A percentile compares a stretch with the other conserved stretches of the same genome.
phyloP scores from a whole-genome alignment of 2,329 filamentous ascomycete genomes.

The Cladobotryum protrusum region DNA sequence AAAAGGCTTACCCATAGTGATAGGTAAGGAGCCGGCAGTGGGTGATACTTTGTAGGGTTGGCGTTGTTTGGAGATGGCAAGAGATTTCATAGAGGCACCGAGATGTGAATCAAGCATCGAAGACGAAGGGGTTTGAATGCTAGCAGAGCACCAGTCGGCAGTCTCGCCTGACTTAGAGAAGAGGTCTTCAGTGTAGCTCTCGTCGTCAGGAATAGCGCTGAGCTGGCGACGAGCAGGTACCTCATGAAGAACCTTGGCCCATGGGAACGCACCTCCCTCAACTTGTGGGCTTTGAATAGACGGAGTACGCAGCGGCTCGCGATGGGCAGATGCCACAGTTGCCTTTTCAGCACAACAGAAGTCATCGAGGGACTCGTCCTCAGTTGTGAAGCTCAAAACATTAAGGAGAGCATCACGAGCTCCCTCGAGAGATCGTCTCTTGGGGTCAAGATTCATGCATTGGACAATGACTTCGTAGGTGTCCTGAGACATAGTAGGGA shows the following conservation, averaged over 20 bases:
- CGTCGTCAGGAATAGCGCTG: slow-evolving; percentile 76
- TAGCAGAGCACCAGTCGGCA: slow-evolving; percentile 72
- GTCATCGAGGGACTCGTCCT: slow-evolving; percentile 86
- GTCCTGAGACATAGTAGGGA: slow-evolving; percentile 97
- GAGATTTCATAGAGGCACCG: slow-evolving; percentile 72
- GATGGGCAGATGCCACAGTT: slow-evolving; percentile 76
- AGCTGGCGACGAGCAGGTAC: slow-evolving; percentile 69
- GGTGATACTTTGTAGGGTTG: slow-evolving; percentile 43
- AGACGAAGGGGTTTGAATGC: slow-evolving; percentile 71
- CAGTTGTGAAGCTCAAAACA: slow-evolving; percentile 85
- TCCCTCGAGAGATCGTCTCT: slow-evolving; percentile 74
- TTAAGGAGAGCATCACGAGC: slow-evolving; percentile 73
- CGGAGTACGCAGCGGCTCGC: slow-evolving; percentile 90
- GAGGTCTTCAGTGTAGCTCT: slow-evolving; percentile 76
- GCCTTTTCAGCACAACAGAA: slow-evolving; percentile 82
- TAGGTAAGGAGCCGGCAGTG: slow-evolving; percentile 66
- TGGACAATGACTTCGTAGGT: slow-evolving; percentile 90
- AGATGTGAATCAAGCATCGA: slow-evolving; percentile 81
- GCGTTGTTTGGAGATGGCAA: slow-evolving; percentile 46
- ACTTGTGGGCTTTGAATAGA: slow-evolving; percentile 84
- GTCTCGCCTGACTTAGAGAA: slow-evolving; percentile 72
- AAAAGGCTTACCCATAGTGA: slow-evolving; percentile 70
- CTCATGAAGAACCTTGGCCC: slow-evolving; percentile 83
- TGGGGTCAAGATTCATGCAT: slow-evolving; percentile 86
- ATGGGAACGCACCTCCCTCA: slow-evolving; percentile 82